phyloP scores from a whole-genome alignment of 495 filamentous ascomycete genomes.

The Talaromyces adpressus region DNA sequence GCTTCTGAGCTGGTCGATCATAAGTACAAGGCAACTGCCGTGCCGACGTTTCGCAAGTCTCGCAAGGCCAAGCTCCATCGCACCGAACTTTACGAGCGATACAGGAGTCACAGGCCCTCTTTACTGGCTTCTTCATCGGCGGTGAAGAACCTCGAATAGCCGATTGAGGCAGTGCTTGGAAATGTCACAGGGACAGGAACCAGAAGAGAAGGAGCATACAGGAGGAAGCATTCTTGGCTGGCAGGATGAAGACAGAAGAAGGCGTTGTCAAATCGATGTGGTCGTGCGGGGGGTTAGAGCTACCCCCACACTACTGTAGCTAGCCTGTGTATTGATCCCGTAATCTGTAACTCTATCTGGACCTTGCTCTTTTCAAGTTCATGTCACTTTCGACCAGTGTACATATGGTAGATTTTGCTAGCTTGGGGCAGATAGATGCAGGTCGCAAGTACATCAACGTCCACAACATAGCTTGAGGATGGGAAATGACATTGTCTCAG shows the following conservation, averaged over 20 bases:
- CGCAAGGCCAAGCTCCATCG: conserved; percentile 24
- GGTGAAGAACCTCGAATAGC: background rate
- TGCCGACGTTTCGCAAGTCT: conserved; percentile 17
- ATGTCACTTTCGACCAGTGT: background rate
- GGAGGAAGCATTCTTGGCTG: too few species aligned
- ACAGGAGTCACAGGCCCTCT: conserved; percentile 26
- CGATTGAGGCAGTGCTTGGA: background rate
- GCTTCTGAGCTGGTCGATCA: conserved; percentile 19
- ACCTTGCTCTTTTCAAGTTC: background rate
- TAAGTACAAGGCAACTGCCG: conserved; percentile 23
- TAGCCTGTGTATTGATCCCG: background rate
- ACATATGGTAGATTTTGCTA: background rate
- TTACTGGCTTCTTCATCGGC: conserved; percentile 17
- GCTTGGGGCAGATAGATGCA: background rate
- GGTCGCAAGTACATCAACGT: background rate
- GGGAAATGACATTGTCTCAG: background rate
- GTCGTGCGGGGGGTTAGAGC: background rate
- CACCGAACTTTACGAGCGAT: conserved; percentile 28
- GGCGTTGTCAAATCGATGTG: background rate
- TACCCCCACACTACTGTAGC: background rate
- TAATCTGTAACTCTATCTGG: background rate
- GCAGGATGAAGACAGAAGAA: background rate
- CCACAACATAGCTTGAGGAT: background rate
- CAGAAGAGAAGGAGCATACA: background rate
- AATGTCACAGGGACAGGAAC: background rate